phyloP scores from a whole-genome alignment of 345 rosid genomes.

The Populus simonii region DNA sequence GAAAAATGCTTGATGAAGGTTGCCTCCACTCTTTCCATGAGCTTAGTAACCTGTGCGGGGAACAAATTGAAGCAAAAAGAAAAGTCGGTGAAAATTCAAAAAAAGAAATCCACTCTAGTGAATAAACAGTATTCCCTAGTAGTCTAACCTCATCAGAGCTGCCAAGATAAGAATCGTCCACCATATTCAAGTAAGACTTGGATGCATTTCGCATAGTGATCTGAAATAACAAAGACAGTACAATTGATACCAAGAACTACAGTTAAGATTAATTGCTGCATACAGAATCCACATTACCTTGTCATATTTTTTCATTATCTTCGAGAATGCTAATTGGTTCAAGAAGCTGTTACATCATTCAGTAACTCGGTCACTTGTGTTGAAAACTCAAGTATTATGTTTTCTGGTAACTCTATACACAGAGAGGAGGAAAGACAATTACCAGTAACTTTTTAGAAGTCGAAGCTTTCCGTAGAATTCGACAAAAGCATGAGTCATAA shows the following conservation, averaged over 20 bases:
- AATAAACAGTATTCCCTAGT: background rate
- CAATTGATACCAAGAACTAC: background rate
- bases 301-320: conserved; percentile 87
- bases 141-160: conserved; percentile 63
- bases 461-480: conserved; percentile 61
- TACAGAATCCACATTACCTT: conserved; percentile 41
- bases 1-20: conserved; percentile 71
- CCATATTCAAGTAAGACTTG: conserved; percentile 54
- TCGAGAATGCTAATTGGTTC: conserved; percentile 70
- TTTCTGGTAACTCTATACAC: background rate
- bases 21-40: conserved; percentile 61
- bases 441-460: conserved; percentile 60
- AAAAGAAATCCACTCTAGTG: background rate
- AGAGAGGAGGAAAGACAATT: background rate
- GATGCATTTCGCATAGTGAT: conserved; percentile 58
- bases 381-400: background rate
- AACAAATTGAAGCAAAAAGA: background rate
- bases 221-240: conserved; percentile 27
- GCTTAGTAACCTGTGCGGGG: conserved; percentile 46
- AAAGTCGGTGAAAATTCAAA: background rate
- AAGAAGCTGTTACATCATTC: conserved; percentile 44
- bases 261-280: background rate
- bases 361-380: background rate
- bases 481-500: conserved; percentile 41
- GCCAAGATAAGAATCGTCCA: conserved; percentile 67